phyloP scores from a whole-genome alignment of 345 rosid species.

The Corchorus olitorius region DNA sequence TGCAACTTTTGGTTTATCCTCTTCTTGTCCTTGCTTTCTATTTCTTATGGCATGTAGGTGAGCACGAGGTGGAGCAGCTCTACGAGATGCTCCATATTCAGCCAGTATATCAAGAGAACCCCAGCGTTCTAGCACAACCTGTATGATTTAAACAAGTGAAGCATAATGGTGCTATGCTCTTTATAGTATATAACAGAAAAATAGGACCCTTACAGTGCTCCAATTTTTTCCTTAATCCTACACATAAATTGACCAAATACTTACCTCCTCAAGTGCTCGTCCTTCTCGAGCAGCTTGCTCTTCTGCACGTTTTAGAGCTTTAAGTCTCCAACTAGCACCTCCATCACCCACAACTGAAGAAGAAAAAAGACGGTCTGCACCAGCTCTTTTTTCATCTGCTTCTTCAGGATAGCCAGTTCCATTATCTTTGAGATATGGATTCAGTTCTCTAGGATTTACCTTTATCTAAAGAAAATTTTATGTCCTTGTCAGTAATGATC shows the following conservation, averaged over 20 bases:
- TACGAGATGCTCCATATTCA: slow-evolving; percentile 63
- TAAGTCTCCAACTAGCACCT: slow-evolving; percentile 95
- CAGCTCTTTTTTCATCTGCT: slow-evolving; percentile 42
- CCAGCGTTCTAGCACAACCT: slow-evolving; percentile 86
- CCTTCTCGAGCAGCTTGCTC: slow-evolving; percentile 97
- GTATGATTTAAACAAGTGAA: slow-evolving; percentile 30
- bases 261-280: slow-evolving; percentile 61
- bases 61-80: slow-evolving; percentile 83
- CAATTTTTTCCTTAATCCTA: not conserved
- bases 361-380: slow-evolving; percentile 43
- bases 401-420: slow-evolving; percentile 90
- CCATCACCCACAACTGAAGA: slow-evolving; percentile 87
- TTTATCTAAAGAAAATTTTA: slow-evolving; percentile 34
- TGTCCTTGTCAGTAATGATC: not conserved
- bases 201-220: not conserved
- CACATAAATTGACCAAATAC: not conserved
- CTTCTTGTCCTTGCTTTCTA: slow-evolving; percentile 50
- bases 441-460: slow-evolving; percentile 75
- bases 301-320: slow-evolving; percentile 81
- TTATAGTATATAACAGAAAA: not conserved
- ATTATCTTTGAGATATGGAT: slow-evolving; percentile 75
- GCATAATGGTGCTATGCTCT: slow-evolving; percentile 19
- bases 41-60: slow-evolving; percentile 79
- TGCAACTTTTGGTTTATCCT: slow-evolving; percentile 28
- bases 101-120: slow-evolving; percentile 82